phyloP scores from a whole-genome alignment of 768 basidiomycete species.

The Leccinellum luteum region DNA sequence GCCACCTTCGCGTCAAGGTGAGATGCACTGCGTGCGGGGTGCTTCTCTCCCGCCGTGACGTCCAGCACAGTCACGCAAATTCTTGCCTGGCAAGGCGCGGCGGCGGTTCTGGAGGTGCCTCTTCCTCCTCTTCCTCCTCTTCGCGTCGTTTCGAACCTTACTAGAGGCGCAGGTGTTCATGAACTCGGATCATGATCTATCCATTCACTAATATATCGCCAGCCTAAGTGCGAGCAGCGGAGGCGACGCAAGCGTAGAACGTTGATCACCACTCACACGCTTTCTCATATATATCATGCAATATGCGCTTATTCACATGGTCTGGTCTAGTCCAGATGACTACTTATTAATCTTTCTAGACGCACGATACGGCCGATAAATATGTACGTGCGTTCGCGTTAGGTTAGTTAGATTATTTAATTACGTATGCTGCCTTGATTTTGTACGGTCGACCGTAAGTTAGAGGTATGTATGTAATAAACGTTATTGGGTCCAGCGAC shows the following conservation, averaged over 20 bases:
- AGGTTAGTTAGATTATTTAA: neutral
- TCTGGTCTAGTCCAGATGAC: neutral
- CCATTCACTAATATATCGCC: neutral
- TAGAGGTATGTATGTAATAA: neutral
- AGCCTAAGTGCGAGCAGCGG: neutral
- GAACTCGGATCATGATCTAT: neutral
- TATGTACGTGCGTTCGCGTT: neutral
- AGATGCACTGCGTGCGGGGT: conserved; percentile 9
- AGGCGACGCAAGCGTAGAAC: neutral
- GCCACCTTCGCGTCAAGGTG: conserved; percentile 15
- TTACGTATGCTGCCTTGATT: neutral
- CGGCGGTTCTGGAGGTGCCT: neutral
- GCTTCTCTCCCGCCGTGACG: conserved; percentile 21
- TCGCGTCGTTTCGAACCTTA: neutral
- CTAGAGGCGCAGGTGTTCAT: neutral
- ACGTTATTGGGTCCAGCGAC: neutral
- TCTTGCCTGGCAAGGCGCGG: conserved; percentile 5
- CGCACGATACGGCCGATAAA: no score
- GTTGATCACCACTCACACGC: neutral
- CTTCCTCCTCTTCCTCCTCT: neutral
- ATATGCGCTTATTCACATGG: neutral
- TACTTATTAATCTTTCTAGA: no score
- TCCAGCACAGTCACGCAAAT: conserved; percentile 12
- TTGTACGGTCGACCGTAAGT: neutral
- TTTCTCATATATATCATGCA: neutral